Evolutionary conservation across 805 yeast species (phyloP).

Genomic region (Myxozyma vanderwaltii): DNA sequence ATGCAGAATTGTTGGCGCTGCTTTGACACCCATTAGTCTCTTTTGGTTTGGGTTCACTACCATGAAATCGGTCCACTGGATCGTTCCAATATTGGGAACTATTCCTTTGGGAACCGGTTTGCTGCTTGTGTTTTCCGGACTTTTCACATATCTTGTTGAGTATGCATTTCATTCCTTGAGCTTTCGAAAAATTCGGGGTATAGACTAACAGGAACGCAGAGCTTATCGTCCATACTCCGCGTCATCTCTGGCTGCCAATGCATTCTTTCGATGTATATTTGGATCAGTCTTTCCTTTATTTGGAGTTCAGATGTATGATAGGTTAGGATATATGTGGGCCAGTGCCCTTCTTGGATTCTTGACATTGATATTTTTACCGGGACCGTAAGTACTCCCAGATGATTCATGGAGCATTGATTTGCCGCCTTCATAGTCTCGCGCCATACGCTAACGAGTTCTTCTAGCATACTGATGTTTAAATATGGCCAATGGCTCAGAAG

Average conservation of each 20-base stretch:
- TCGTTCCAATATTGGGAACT: constrained; percentile 63
- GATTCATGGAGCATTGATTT: no score
- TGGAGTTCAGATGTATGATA: constrained; percentile 56
- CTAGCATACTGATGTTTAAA: constrained; percentile 17
- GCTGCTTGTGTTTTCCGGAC: constrained; percentile 45
- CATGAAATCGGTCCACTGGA: constrained; percentile 50
- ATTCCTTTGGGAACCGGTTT: constrained; percentile 42
- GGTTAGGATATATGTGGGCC: constrained; percentile 70
- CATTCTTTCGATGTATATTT: constrained; percentile 51
- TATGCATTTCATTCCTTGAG: no score
- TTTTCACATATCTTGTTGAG: constrained; percentile 46
- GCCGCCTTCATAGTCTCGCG: not conserved
- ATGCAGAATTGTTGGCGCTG: constrained; percentile 51
- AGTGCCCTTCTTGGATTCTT: constrained; percentile 25
- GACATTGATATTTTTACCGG: constrained; percentile 17
- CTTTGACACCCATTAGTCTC: constrained; percentile 51
- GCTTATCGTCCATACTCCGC: constrained; percentile 57
- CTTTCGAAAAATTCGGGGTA: constrained; percentile 41
- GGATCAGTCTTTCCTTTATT: constrained; percentile 50
- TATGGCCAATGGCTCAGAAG: constrained; percentile 26
- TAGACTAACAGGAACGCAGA: constrained; percentile 47
- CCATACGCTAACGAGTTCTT: no score
- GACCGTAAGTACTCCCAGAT: constrained; percentile 23
- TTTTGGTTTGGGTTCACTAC: constrained; percentile 58
- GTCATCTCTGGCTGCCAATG: constrained; percentile 79